These are phyloP conservation scores for Filosporella fistucella DNA, from an alignment of 495 filamentous ascomycete genomes.

Conservation along the genomic window DNA sequence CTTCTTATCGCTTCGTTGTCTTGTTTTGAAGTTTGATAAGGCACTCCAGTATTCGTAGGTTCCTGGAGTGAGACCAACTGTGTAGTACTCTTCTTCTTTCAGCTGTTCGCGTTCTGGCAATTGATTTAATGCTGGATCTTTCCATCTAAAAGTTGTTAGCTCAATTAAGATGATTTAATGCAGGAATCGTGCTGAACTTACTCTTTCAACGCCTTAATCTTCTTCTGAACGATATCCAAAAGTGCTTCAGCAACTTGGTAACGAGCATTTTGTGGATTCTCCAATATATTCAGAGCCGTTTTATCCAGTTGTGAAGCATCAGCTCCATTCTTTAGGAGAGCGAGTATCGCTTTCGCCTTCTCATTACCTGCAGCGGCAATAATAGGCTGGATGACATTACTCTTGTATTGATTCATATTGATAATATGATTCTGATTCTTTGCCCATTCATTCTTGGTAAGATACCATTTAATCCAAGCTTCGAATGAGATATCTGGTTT, in stretches of 20 bases:
- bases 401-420: constrained; percentile 35
- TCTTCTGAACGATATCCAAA: constrained; percentile 49
- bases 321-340: constrained; percentile 54
- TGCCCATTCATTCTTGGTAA: constrained; percentile 22
- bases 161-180: background rate
- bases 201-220: constrained; percentile 39
- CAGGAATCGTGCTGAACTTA: too few relatives aligned
- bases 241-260: constrained; percentile 36
- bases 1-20: constrained; percentile 20
- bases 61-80: constrained; percentile 31
- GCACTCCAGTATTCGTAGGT: constrained; percentile 46
- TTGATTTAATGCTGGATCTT: constrained; percentile 18
- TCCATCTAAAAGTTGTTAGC: constrained; percentile 23
- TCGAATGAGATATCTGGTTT: constrained; percentile 31
- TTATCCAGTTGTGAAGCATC: constrained; percentile 48
- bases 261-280: constrained; percentile 2
- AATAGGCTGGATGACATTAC: constrained; percentile 50
- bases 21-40: background rate
- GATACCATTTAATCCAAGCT: constrained; percentile 35
- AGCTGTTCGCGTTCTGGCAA: constrained; percentile 22
- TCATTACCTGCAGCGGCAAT: constrained; percentile 47
- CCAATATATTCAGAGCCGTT: constrained; percentile 28
- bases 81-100: constrained; percentile 37
- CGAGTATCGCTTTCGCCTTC: constrained; percentile 45
- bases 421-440: constrained; percentile 27